These are phyloP conservation scores for Serendipita indica DNA, from an alignment of 768 basidiomycete genomes.

Conservation along the genomic window DNA sequence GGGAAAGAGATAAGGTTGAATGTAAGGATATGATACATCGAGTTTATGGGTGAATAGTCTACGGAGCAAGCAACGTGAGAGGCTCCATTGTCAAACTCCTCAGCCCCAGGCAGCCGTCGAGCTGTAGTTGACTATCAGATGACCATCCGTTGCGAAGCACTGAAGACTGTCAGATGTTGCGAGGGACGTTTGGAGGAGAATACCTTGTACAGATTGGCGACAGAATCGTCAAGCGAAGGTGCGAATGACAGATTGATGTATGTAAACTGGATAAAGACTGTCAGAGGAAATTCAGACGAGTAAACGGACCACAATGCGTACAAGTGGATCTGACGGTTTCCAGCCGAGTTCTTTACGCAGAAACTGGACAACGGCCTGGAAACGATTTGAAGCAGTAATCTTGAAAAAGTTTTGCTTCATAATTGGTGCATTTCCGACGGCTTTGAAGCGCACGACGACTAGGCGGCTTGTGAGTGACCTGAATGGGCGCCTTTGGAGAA, in stretches of 20 bases:
- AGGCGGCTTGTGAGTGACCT: conserved; percentile 5
- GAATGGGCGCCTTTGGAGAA: neutral
- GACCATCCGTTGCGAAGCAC: conserved; percentile 79
- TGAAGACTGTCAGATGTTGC: conserved; percentile 19
- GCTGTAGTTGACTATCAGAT: conserved; percentile 82
- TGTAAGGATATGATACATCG: neutral
- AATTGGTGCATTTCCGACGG: conserved; percentile 92
- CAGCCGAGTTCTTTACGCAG: conserved; percentile 76
- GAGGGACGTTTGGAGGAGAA: neutral
- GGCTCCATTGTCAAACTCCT: conserved; percentile 5
- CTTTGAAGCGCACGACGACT: conserved; percentile 97
- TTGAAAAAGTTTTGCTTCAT: conserved; percentile 99
- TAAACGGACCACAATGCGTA: conserved; percentile 25
- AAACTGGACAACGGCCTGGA: conserved; percentile 91
- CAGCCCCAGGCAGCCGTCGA: conserved; percentile 54
- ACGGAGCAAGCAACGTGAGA: neutral
- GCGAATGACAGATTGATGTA: conserved; percentile 66
- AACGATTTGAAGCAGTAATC: conserved; percentile 85
- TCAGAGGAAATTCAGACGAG: neutral
- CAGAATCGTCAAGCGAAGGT: conserved; percentile 70
- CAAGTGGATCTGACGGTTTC: conserved; percentile 75
- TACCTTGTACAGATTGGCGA: conserved; percentile 64
- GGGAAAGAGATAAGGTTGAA: neutral
- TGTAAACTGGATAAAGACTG: conserved; percentile 21
- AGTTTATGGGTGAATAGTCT: neutral